Evolutionary conservation across 352 stramenopile genomes (phyloP), one percentile per base, ranked within the genome.

Genomic region (Globisporangium polare): DNA sequence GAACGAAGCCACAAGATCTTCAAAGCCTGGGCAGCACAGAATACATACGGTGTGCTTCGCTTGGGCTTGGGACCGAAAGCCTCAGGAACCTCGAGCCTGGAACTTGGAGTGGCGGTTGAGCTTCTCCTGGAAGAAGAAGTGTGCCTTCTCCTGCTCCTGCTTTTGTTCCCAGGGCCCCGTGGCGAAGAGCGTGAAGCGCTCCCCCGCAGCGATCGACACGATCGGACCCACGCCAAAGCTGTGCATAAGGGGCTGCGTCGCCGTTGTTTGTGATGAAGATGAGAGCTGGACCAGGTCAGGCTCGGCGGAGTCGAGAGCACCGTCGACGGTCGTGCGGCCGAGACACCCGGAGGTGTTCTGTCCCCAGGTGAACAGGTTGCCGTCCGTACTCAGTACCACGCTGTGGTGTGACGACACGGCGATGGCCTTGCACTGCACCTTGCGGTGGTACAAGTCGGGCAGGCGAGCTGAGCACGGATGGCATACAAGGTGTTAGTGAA

Each of bases 281-380:
- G 62, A 58, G 15, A 55, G 63, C 50, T 75, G 60, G 4, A 90
- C 68, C 6, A 89, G 47, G 5, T 81, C 83, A 0, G 83, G 81
- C 41, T 92, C 80, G 0, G 56, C 58, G 0, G 81, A 59, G 50
- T 87, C 71, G 0, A 56, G 49, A 0, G 58, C 68, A 12, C 41
- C 66, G 18, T 80, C 58, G 0, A 70, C 53, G 0, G 63, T 66
- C 5, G 60, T 49, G 0, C 83, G 69, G 17, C 83, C 83, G 13
- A 92, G 71, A 64, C 80, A 89, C 0, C 79, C 83, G 0, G 63
- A 74, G 0, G 65, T 29, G 45, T 89, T 90, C 29, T 80, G 75
- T 0, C 83, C 83, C 83, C 83, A 92, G 0, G 81, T 88, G 64
- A 88, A 90, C 26, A 92, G 61, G n/a, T 77, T 72, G 1, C 81